phyloP scores from a whole-genome alignment of 164 flowering plant species.

The Cinnamomum chago region DNA sequence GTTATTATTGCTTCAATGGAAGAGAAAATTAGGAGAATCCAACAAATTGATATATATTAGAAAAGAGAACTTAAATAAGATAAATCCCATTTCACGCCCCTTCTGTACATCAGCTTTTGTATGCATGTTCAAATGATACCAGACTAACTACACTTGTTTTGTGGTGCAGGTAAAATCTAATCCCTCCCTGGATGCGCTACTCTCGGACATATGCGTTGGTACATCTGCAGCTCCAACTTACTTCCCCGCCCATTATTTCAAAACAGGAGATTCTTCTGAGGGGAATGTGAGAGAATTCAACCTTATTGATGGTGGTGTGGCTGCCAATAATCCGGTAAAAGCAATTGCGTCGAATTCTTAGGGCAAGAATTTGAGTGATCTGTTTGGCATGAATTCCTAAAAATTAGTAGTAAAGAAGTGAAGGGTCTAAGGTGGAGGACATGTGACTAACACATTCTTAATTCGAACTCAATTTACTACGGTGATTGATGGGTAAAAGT shows the following conservation, averaged over 20 bases:
- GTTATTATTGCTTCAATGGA: background rate
- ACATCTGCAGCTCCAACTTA: slow-evolving; percentile 19
- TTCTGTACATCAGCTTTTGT: background rate
- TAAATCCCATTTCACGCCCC: background rate
- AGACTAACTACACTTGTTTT: background rate
- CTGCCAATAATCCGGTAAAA: slow-evolving; percentile 16
- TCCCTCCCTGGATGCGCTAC: slow-evolving; percentile 4
- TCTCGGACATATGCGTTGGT: slow-evolving; percentile 14
- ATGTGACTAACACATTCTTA: no score
- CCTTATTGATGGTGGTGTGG: slow-evolving; percentile 18
- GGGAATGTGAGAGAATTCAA: slow-evolving; percentile 5
- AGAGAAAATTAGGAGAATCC: background rate
- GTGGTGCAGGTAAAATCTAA: slow-evolving; percentile 5
- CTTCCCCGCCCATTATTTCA: slow-evolving; percentile 11
- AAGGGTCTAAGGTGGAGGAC: no score
- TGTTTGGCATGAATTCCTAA: no score
- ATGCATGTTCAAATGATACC: background rate
- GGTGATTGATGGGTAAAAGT: no score
- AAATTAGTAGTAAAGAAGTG: no score
- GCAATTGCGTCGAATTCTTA: background rate
- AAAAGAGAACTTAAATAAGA: background rate
- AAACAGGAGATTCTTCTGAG: background rate
- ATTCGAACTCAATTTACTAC: no score
- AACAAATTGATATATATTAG: background rate
- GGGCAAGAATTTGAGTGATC: no score